Base-by-base conservation (phyloP, 2,329 filamentous ascomycete genomes). In the Sarocladium kiliense region DNA sequence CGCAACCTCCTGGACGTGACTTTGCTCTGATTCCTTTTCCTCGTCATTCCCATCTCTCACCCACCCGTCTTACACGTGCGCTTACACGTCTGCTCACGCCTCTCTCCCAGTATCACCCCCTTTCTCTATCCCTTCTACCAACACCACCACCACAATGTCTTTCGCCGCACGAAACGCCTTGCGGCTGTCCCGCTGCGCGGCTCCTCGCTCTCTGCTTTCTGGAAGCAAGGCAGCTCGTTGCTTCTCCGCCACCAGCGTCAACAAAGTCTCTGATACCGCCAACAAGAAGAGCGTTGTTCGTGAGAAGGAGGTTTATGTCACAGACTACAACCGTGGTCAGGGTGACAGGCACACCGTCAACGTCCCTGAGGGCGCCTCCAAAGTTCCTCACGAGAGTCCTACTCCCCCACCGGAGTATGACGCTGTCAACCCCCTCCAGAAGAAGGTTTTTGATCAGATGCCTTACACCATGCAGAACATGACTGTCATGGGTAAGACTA, bases 391-490 rank as follows among this genome's bases (percentile, higher is more conserved):
- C 58, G 68, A 76, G 60, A 72, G 71, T 51, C 68, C 70, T 4
- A 63, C 58, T 27, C 70, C 71, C 16, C 64, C 66, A 14, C 62
- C 68, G 42, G 77, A 81, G 62, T 71, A 79, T 53, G 75, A 78
- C 47, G 65, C 70, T 14, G 73, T 84, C 50, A 63, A 71, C 25
- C 81, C 82, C 19, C 73, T 87, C 44, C 74, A 74, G 59, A 72
- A 77, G 58, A 74, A 77, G 63, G 73, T 82, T 55, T 84, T 76
- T 68, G 68, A 77, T 50, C 69, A 75, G 42, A 75, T 89, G 67
- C 81, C 85, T 4, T 77, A 79, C 27, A 89, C 85, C 34, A 76
- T 90, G 71, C 78, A 84, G 71, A 86, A 80, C 71, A 86, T 89
- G 78, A 83, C 78, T 54, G 77, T 89, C 58, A 81, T 80, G 68